Evolutionary conservation across 192 early-diverging fungal species (phyloP).

Genomic region (Backusella westeae): DNA sequence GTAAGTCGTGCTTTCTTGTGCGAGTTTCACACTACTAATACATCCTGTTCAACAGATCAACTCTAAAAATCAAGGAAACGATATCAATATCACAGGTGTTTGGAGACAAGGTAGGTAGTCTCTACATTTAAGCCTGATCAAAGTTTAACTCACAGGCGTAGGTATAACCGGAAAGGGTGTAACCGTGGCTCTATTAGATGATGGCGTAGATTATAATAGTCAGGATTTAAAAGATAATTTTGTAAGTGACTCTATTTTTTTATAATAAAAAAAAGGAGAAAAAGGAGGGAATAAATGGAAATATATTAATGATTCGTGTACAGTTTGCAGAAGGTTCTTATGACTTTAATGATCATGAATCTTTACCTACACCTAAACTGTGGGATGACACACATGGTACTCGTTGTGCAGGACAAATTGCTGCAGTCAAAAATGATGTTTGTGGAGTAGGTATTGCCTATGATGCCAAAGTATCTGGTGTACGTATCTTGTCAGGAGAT

Average conservation of each 20-base stretch:
- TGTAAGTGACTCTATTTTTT: conserved; percentile 31
- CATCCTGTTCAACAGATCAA: conserved; percentile 17
- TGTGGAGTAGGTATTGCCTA: conserved; percentile 86
- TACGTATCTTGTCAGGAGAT: conserved; percentile 77
- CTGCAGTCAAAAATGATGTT: conserved; percentile 71
- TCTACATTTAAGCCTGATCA: neutral
- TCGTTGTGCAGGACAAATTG: conserved; percentile 86
- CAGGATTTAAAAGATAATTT: conserved; percentile 76
- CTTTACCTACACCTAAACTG: conserved; percentile 67
- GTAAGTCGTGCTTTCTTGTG: conserved; percentile 33
- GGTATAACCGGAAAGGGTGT: conserved; percentile 69
- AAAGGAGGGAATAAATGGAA: neutral
- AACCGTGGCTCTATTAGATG: conserved; percentile 80
- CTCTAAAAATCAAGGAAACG: conserved; percentile 46
- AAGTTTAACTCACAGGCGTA: neutral
- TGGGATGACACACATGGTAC: conserved; percentile 82
- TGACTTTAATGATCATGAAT: conserved; percentile 77
- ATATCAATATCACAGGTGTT: conserved; percentile 80
- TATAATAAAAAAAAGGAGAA: neutral
- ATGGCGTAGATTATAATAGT: conserved; percentile 77
- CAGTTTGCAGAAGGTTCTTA: conserved; percentile 72
- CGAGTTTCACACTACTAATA: neutral
- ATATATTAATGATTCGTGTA: neutral
- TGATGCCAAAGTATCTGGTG: conserved; percentile 67
- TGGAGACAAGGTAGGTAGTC: conserved; percentile 62